These are phyloP conservation scores for Rhodamnia rubescens DNA, from an alignment of 345 rosid species.

Conservation along the genomic window DNA sequence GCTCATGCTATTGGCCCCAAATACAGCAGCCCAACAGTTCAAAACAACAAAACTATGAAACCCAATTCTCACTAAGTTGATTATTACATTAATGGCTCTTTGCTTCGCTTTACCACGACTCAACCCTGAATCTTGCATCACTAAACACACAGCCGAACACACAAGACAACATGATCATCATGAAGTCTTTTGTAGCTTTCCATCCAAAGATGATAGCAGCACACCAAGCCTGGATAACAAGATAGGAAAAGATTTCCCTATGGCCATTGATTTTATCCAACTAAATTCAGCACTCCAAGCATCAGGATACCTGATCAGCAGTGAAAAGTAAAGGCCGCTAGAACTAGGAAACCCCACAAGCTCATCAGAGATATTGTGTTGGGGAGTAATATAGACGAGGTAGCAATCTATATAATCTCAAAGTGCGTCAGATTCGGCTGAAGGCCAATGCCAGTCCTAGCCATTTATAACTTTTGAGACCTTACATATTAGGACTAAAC, in stretches of 20 bases:
- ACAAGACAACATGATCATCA: not conserved
- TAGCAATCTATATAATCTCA: not conserved
- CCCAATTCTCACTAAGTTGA: not conserved
- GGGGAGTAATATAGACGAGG: too few species aligned
- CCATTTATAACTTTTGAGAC: not conserved
- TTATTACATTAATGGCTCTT: not conserved
- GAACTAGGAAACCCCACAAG: not conserved
- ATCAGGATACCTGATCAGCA: not conserved
- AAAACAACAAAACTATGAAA: not conserved
- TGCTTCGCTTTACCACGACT: not conserved
- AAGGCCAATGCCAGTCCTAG: not conserved
- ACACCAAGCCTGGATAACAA: not conserved
- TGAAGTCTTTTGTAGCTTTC: not conserved
- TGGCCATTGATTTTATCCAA: too few species aligned
- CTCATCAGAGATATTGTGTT: not conserved
- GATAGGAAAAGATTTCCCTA: too few species aligned
- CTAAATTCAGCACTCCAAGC: not conserved
- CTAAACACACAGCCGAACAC: not conserved
- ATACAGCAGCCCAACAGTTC: not conserved
- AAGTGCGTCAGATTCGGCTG: not conserved
- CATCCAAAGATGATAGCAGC: not conserved
- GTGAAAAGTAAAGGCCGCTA: not conserved
- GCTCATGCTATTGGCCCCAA: not conserved
- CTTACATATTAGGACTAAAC: not conserved
- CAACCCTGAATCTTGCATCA: not conserved